phyloP scores from a whole-genome alignment of 257 asterid genomes.

The Echites panduratus region DNA sequence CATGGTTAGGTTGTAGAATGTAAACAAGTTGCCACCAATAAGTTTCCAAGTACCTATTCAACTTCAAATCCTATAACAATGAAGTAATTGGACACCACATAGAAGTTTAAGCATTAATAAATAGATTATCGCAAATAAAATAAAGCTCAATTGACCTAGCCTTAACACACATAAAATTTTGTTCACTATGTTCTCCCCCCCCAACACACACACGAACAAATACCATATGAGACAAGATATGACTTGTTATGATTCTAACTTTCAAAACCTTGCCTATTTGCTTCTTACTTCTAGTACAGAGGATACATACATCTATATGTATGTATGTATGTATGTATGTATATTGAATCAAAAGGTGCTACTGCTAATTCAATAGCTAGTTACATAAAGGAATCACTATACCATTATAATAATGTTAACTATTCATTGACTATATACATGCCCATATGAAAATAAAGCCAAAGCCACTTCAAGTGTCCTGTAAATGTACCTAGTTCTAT shows the following conservation, averaged over 20 bases:
- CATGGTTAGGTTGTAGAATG: background rate
- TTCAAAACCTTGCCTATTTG: background rate
- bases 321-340: no score
- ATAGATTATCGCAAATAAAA: background rate
- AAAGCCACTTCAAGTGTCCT: background rate
- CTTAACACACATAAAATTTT: background rate
- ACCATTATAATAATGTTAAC: background rate
- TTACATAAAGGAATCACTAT: background rate
- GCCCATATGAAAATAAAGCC: no score
- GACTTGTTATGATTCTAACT: background rate
- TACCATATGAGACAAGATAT: background rate
- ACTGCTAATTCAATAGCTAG: background rate
- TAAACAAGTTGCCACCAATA: background rate
- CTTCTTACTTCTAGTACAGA: background rate
- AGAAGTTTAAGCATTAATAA: background rate
- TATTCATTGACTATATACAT: background rate
- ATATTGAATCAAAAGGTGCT: background rate
- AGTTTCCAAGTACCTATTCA: background rate
- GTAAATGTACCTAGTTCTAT: background rate
- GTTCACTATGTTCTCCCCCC: background rate
- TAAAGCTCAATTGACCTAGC: background rate
- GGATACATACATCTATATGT: background rate
- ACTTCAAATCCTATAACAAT: background rate
- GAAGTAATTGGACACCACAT: background rate
- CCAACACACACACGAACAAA: no score